phyloP scores from a whole-genome alignment of 768 basidiomycete genomes.

The Crucibulum laeve region DNA sequence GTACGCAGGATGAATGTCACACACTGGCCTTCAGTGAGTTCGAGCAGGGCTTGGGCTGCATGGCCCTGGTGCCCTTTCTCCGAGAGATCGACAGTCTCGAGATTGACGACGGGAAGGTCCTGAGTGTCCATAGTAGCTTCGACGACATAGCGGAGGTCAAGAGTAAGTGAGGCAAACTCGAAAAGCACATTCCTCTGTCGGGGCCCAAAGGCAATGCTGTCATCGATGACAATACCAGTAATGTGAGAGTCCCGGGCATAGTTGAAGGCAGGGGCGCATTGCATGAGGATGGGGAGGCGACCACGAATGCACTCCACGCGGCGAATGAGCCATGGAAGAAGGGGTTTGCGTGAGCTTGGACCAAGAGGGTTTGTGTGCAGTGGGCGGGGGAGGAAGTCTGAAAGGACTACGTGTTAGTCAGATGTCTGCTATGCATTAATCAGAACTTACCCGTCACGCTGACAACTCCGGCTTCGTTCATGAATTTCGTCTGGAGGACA shows the following conservation, averaged over 20 bases:
- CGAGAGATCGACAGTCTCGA: constrained; percentile 63
- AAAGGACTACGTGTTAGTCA: no score
- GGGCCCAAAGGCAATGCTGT: constrained; percentile 18
- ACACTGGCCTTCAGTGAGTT: constrained; percentile 77
- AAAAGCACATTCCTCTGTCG: constrained; percentile 59
- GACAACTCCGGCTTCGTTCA: constrained; percentile 85
- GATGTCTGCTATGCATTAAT: no score
- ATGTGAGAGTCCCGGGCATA: constrained; percentile 80
- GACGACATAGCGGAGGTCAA: constrained; percentile 77
- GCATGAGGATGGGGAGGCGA: constrained; percentile 69
- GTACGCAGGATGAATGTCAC: constrained; percentile 87
- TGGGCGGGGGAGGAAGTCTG: constrained; percentile 80
- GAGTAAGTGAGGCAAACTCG: constrained; percentile 45
- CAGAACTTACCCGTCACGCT: constrained; percentile 62
- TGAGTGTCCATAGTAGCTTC: constrained; percentile 38
- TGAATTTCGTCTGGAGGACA: constrained; percentile 88
- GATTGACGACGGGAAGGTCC: constrained; percentile 43
- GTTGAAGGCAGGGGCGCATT: constrained; percentile 96
- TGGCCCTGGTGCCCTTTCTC: constrained; percentile 72
- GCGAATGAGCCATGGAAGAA: constrained; percentile 82
- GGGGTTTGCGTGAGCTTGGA: constrained; percentile 43
- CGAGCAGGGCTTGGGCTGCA: constrained; percentile 53
- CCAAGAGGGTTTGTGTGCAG: constrained; percentile 23
- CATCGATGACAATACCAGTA: constrained; percentile 51
- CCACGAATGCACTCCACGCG: constrained; percentile 89